phyloP scores from a whole-genome alignment of 306 rosid species.

The Cucumis cinereus region DNA sequence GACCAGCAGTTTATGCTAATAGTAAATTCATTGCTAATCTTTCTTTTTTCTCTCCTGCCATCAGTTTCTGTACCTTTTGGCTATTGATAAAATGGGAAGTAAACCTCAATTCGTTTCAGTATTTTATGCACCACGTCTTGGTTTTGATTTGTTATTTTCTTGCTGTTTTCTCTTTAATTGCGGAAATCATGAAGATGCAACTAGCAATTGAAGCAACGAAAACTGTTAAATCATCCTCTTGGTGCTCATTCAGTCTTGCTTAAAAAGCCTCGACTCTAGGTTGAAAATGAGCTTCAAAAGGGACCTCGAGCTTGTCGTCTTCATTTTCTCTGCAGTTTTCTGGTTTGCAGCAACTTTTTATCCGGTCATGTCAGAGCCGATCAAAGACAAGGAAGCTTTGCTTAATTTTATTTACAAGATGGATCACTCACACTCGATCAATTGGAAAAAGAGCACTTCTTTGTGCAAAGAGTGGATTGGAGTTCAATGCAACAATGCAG shows the following conservation, averaged over 20 bases:
- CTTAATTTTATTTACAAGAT: conserved; percentile 52
- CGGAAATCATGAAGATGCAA: not conserved
- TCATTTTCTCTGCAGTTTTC: conserved; percentile 14
- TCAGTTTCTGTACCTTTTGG: not conserved
- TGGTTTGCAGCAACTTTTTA: conserved; percentile 21
- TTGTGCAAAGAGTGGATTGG: conserved; percentile 77
- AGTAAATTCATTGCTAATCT: not conserved
- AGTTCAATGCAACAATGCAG: conserved; percentile 41
- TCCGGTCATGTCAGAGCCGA: conserved; percentile 34
- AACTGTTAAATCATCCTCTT: not conserved
- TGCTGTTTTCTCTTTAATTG: not conserved
- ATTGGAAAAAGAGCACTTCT: conserved; percentile 48
- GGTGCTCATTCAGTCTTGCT: not conserved
- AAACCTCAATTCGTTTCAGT: not conserved
- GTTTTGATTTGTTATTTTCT: not conserved
- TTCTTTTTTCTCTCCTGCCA: not conserved
- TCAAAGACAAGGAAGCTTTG: conserved; percentile 65
- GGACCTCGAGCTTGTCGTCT: conserved; percentile 6
- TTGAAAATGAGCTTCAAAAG: conserved; percentile 38
- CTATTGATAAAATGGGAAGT: not conserved
- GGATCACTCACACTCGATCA: conserved; percentile 38
- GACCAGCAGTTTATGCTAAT: not conserved
- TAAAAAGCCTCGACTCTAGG: not conserved
- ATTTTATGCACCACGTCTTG: not conserved
- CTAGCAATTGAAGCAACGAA: not conserved